A percentile compares a stretch with the other conserved stretches of the same genome.
phyloP scores from a whole-genome alignment of 106 monocot genomes.

The Allium cepa region DNA sequence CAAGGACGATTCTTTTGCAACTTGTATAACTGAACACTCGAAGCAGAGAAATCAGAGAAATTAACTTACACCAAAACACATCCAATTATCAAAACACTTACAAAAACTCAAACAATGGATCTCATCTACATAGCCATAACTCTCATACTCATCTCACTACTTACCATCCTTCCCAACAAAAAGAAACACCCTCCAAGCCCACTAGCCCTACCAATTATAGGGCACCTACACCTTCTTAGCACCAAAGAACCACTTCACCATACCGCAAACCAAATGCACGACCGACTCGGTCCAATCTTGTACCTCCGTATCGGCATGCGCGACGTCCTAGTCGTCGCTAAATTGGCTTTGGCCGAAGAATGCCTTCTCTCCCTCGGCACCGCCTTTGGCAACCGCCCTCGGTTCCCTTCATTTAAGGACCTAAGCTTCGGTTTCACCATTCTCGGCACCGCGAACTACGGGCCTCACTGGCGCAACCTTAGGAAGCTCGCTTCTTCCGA shows the following conservation, averaged over 20 bases:
- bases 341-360: slow-evolving; percentile 27
- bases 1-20: too few relatives aligned
- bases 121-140: too few relatives aligned
- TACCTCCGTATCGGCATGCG: slow-evolving; percentile 51
- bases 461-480: slow-evolving; percentile 55
- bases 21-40: too few relatives aligned
- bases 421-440: slow-evolving; percentile 28
- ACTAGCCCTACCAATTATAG: slow-evolving; percentile 12
- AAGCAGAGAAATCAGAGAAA: too few relatives aligned
- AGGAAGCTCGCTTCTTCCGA: slow-evolving; percentile 23
- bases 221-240: slow-evolving; percentile 12
- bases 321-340: slow-evolving; percentile 41
- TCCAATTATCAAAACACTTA: too few relatives aligned
- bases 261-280: slow-evolving; percentile 7
- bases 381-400: slow-evolving; percentile 49
- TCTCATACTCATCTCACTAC: neutral
- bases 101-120: too few relatives aligned
- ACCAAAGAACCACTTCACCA: slow-evolving; percentile 14
- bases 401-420: slow-evolving; percentile 16
- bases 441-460: slow-evolving; percentile 27
- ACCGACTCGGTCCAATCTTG: slow-evolving; percentile 31
- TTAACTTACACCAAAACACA: too few relatives aligned
- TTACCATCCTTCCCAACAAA: slow-evolving; percentile 2
- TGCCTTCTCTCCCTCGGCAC: slow-evolving; percentile 42
- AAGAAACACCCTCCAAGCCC: slow-evolving; percentile 13